phyloP scores from a whole-genome alignment of 305 asterid species.

The Fraxinus platypoda region DNA sequence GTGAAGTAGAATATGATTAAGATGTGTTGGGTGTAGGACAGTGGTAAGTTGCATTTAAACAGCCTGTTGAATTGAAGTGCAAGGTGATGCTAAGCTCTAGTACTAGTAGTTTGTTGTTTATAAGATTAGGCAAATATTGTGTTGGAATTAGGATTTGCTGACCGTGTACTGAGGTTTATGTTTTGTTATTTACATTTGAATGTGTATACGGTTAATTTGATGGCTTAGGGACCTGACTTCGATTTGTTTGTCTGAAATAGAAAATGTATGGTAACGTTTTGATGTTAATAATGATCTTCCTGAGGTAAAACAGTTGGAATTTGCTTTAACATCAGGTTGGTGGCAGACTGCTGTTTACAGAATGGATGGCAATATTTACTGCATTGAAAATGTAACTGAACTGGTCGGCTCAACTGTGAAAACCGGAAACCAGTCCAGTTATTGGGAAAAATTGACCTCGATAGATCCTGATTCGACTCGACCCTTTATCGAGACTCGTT shows the following conservation, averaged over 20 bases:
- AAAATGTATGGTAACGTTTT: neutral
- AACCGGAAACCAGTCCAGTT: neutral
- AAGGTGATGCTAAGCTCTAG: slow-evolving; percentile 8
- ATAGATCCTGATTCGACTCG: neutral
- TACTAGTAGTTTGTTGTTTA: slow-evolving; percentile 15
- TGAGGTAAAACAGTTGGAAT: neutral
- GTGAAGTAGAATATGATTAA: neutral
- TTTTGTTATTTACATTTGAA: neutral
- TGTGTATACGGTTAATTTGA: neutral
- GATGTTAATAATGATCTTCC: neutral
- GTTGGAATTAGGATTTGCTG: slow-evolving; percentile 23
- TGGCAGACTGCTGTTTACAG: neutral
- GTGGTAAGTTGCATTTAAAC: slow-evolving; percentile 14
- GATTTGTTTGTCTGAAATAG: neutral
- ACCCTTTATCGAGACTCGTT: neutral
- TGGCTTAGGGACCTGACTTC: neutral
- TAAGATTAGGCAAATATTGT: slow-evolving; percentile 23
- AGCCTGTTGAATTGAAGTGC: slow-evolving; percentile 21
- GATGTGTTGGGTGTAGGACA: slow-evolving; percentile 21
- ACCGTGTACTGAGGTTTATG: slow-evolving; percentile 1
- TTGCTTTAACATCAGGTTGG: neutral
- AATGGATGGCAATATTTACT: neutral
- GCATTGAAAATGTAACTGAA: neutral
- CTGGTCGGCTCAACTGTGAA: neutral
- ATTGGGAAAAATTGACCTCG: neutral